Percentiles rank a stretch among this genome's conserved stretches.
Conservation (phyloP, 2,329 filamentous ascomycete species). For the Aspergillus fumigatiaffinis region DNA sequence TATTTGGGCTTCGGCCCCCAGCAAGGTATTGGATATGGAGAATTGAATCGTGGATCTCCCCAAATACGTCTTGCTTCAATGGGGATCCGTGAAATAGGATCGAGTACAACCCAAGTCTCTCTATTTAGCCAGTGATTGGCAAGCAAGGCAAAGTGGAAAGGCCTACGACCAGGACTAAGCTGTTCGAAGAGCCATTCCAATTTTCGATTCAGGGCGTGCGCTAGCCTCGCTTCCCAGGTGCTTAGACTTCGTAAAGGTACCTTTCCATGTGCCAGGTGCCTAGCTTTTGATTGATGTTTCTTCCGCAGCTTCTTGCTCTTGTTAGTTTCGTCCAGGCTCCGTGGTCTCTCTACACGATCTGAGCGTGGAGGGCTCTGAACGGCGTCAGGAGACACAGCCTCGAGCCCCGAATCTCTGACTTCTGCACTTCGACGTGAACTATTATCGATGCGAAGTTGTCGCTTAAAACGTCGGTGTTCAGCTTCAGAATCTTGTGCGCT, state of each 20-base stretch:
- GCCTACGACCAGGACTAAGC: constrained; percentile 36
- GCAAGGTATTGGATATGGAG: constrained; percentile 22
- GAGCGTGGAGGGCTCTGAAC: neutral
- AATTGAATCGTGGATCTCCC: constrained; percentile 36
- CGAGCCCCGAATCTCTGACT: neutral
- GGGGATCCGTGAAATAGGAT: constrained; percentile 35
- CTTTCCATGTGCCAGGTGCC: neutral
- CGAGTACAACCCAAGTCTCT: constrained; percentile 37
- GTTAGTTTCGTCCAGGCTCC: neutral
- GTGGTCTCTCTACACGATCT: neutral
- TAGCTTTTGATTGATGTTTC: neutral
- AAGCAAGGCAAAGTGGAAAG: constrained; percentile 38
- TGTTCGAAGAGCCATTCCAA: constrained; percentile 38
- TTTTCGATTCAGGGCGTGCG: constrained; percentile 33
- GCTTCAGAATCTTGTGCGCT: neutral
- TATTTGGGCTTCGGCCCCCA: constrained; percentile 25
- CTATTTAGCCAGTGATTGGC: constrained; percentile 43
- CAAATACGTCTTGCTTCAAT: constrained; percentile 26
- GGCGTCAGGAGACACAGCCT: neutral
- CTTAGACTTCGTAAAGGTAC: constrained; percentile 17
- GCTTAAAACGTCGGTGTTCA: neutral
- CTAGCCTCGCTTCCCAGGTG: constrained; percentile 34
- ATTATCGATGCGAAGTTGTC: neutral
- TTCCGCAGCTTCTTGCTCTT: neutral
- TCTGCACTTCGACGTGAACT: neutral